Evolutionary conservation across 2,329 filamentous ascomycete genomes (phyloP), one percentile per base, ranked within the genome.

Genomic region (Penicillium rolfsii): DNA sequence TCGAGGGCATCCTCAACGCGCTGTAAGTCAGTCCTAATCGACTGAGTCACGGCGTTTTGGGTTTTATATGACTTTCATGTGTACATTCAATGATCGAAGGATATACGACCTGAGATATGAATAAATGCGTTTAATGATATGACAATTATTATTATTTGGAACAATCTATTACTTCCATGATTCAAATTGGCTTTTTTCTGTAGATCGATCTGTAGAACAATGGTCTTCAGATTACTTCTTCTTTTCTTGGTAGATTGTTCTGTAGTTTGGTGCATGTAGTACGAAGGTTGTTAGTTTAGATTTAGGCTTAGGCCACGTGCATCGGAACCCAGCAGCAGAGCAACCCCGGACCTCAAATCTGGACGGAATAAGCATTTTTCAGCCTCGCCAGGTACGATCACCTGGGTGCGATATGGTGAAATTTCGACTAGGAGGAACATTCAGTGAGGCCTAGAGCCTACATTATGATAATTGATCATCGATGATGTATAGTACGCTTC

Each of bases 71-170:
- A 58, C 49, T 52, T 61, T 58, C 54, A 61, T 63, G 58, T 58
- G 60, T 57, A 46, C 48, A 57, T 63, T 60, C 40, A 38, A 63
- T 58, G 63, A 65, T 64, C 61, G 59, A 62, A 62, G 62, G 62
- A 60, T 24, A 59, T 52, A 64, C 57, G 49, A 60, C 52, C 59
- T 60, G 61, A 58, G 62, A 66, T 64, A 64, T 66, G 64, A 61
- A 60, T 59, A 62, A 66, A 66, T 66, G 64, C 58, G 58, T 57
- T 60, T 66, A 66, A 66, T 66, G 64, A 66, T 57, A 59, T 62
- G 24, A 55, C 6, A 33, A 22, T 22, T 33, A 11, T 33, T 33
- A 33, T 33, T 33, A 33, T 33, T 11, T 33, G 9, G 2, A 33
- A 33, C 30, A 52, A 30, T 55, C 12, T 30, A 14, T 28, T 19